Evolutionary conservation across 371 early-diverging fungal genomes (phyloP).

Genomic region (Rhizopus sp.): DNA sequence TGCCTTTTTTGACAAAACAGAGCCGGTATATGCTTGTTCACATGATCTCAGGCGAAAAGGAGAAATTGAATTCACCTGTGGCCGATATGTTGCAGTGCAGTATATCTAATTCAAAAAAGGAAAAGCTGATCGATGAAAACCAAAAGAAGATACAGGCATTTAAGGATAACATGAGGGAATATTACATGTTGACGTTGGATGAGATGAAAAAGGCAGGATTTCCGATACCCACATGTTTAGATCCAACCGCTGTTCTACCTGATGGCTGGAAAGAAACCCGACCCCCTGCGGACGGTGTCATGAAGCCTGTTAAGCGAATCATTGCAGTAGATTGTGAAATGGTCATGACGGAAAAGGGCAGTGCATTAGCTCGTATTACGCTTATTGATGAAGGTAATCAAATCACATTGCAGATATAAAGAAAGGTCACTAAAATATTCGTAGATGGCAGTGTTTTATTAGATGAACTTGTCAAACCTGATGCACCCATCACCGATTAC

Average conservation of each 20-base stretch:
- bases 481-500: constrained; percentile 68
- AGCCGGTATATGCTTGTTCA: constrained; percentile 40
- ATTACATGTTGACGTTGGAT: constrained; percentile 50
- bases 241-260: constrained; percentile 25
- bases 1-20: constrained; percentile 33
- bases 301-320: constrained; percentile 32
- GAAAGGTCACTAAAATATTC: neutral
- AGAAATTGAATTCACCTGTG: constrained; percentile 31
- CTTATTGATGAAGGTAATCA: constrained; percentile 56
- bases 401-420: neutral
- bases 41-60: constrained; percentile 30
- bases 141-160: constrained; percentile 12
- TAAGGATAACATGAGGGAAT: constrained; percentile 44
- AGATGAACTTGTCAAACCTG: constrained; percentile 76
- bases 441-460: constrained; percentile 51
- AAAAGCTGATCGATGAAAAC: constrained; percentile 21
- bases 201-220: constrained; percentile 50
- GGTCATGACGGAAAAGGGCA: constrained; percentile 72
- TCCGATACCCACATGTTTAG: constrained; percentile 58
- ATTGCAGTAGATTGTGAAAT: constrained; percentile 87
- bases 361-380: constrained; percentile 72
- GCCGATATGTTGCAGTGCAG: constrained; percentile 40
- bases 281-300: constrained; percentile 17
- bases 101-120: constrained; percentile 23
- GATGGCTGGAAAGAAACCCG: constrained; percentile 62